These are phyloP conservation scores for Zelopaecilomyces penicillatus DNA, from an alignment of 2,329 filamentous ascomycete species.

Conservation along the genomic window DNA sequence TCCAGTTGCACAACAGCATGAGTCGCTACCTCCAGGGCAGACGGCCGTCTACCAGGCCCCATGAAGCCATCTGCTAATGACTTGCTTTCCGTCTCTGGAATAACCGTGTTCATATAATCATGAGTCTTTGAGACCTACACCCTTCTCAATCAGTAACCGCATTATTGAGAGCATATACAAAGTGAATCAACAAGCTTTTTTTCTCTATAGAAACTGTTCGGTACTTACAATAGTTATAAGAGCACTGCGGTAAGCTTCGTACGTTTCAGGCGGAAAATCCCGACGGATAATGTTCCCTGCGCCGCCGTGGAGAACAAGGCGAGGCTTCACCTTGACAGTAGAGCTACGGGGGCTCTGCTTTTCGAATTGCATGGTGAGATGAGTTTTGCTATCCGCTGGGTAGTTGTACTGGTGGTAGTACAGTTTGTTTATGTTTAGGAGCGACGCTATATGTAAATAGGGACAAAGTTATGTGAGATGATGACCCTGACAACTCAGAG, in stretches of 20 bases:
- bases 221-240: conserved; percentile 52
- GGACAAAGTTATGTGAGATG: too few species aligned
- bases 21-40: conserved; percentile 65
- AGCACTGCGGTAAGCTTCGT: conserved; percentile 48
- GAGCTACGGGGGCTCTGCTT: conserved; percentile 5
- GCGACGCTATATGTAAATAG: too few species aligned
- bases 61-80: background rate
- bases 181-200: too few species aligned
- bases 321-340: conserved; percentile 35
- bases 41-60: conserved; percentile 22
- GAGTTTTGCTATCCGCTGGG: background rate
- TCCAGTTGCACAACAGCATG: conserved; percentile 70
- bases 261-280: conserved; percentile 50
- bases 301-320: conserved; percentile 64
- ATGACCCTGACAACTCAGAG: too few species aligned
- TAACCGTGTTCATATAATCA: conserved; percentile 36
- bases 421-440: too few species aligned
- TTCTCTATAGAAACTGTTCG: background rate
- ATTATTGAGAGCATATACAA: background rate
- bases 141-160: too few species aligned
- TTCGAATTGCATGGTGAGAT: conserved; percentile 33
- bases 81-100: background rate
- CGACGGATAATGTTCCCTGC: conserved; percentile 59
- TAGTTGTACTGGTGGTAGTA: too few species aligned
- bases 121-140: conserved; percentile 36